A percentile compares a stretch with the other conserved stretches of the same genome.
Conservation (phyloP, 2,329 filamentous ascomycete species). For the Aphanoascus verrucosus region DNA sequence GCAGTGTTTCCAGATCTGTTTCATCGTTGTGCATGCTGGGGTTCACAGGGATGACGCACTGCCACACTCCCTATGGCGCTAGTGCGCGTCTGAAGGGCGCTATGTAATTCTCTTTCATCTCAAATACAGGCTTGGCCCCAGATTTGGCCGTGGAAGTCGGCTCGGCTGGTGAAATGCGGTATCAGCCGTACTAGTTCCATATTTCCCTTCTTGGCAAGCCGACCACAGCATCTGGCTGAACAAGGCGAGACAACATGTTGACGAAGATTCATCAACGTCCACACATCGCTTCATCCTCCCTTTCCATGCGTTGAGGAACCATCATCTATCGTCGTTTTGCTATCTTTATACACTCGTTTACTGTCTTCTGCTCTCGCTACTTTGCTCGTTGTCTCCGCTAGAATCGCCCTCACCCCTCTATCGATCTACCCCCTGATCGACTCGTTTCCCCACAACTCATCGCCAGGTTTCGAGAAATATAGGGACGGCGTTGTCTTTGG, state of each 20-base stretch:
- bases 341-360: conserved; percentile 8
- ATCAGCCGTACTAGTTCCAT: background rate
- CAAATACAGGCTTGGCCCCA: background rate
- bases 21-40: background rate
- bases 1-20: background rate
- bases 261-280: background rate
- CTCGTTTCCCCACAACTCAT: background rate
- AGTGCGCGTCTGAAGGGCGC: background rate
- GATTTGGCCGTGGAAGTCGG: background rate
- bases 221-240: background rate
- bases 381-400: background rate
- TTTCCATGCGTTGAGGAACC: background rate
- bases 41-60: conserved; percentile 5
- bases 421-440: background rate
- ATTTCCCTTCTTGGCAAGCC: conserved; percentile 4
- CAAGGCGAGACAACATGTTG: background rate
- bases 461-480: background rate
- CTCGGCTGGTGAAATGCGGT: background rate
- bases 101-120: conserved; percentile 3
- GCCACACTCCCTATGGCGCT: conserved; percentile 3
- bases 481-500: background rate
- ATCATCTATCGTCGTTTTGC: background rate
- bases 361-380: background rate
- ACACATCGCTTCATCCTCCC: background rate
- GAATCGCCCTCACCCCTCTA: background rate